Evolutionary conservation across 129 eudicot species (phyloP), one percentile per base, ranked within the genome.

Genomic region (Saposhnikovia divaricata): DNA sequence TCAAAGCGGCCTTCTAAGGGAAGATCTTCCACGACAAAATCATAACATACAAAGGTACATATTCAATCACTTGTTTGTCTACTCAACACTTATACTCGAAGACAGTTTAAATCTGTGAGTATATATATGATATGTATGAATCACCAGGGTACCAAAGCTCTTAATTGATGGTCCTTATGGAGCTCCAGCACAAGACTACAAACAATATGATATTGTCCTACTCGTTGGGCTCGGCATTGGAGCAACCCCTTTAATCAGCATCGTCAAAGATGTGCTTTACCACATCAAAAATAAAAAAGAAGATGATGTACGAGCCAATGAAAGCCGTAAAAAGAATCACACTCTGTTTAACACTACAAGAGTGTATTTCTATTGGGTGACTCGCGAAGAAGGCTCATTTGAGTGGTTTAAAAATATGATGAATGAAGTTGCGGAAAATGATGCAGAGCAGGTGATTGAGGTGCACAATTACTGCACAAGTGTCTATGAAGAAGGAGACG

Each of bases 391-490:
- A 63, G 93, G 93, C 4, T 91, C 93, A 6, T 89, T 89, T 34
- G 93, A 91, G 28, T 89, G 96, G 96, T 91, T 91, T 78, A 87
- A 81, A 77, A 87, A 89, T 28, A 91, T 89, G 23, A 91, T 92
- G 96, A 85, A 88, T 31, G 92, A 90, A 81, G 91, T 88, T 3
- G 88, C 92, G 0, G 96, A 90, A 75, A 77, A 70, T 0, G 92
- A 90, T 48, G 74, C 70, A 4, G 81, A 88, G 37, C 83, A 79
- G 14, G 80, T 85, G 75, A 92, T 92, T 2, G 97, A 92, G 83
- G 86, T 92, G 82, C 97, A 92, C 83, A 92, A 92, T 74, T 88
- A 92, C 51, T 92, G 97, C 84, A 92, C 97, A 3, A 92, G 97
- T 47, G 96, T 92, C 1, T 90, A 92, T 14, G 96, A 92, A 76